Percentiles rank a stretch among this genome's conserved stretches.
These are phyloP conservation scores for Austroboletus festivus DNA, from an alignment of 768 basidiomycete genomes.

Conservation along the genomic window DNA sequence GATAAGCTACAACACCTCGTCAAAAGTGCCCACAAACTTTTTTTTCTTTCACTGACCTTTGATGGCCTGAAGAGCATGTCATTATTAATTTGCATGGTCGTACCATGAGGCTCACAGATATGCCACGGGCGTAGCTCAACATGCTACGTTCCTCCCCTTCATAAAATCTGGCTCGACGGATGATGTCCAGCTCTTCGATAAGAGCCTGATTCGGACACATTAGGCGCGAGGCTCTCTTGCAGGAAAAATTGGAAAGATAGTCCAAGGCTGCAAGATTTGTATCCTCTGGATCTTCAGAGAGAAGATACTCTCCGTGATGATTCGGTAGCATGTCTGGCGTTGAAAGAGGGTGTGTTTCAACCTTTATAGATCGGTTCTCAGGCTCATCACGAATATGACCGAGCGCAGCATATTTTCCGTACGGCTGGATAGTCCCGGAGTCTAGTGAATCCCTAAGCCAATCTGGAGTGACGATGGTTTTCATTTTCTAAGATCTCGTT, in stretches of 20 bases:
- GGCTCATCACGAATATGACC: slow-evolving; percentile 48
- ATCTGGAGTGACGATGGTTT: slow-evolving; percentile 64
- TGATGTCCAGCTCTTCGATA: slow-evolving; percentile 52
- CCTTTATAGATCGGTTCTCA: slow-evolving; percentile 41
- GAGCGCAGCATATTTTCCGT: slow-evolving; percentile 55
- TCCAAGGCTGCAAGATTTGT: slow-evolving; percentile 20
- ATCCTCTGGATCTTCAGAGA: slow-evolving; percentile 19
- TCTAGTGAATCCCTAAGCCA: slow-evolving; percentile 65
- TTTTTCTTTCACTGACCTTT: slow-evolving; percentile 44
- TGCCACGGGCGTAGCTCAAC: slow-evolving; percentile 68
- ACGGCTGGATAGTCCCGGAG: slow-evolving; percentile 45
- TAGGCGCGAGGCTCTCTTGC: slow-evolving; percentile 62
- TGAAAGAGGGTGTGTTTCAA: not conserved
- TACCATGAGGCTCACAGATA: slow-evolving; percentile 49
- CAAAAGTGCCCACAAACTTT: not conserved
- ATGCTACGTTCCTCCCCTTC: slow-evolving; percentile 69
- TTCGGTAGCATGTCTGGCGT: not conserved
- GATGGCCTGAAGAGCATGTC: slow-evolving; percentile 34
- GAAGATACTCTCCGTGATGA: not conserved
- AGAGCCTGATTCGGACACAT: slow-evolving; percentile 67
- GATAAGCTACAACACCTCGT: slow-evolving; percentile 42
- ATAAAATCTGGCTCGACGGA: slow-evolving; percentile 55
- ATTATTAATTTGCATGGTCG: not conserved
- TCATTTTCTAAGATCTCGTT: slow-evolving; percentile 46
- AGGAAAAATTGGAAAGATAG: slow-evolving; percentile 47